Evolutionary conservation across 2,329 filamentous ascomycete species (phyloP).

Genomic region (Pseudodiploospora longispora): DNA sequence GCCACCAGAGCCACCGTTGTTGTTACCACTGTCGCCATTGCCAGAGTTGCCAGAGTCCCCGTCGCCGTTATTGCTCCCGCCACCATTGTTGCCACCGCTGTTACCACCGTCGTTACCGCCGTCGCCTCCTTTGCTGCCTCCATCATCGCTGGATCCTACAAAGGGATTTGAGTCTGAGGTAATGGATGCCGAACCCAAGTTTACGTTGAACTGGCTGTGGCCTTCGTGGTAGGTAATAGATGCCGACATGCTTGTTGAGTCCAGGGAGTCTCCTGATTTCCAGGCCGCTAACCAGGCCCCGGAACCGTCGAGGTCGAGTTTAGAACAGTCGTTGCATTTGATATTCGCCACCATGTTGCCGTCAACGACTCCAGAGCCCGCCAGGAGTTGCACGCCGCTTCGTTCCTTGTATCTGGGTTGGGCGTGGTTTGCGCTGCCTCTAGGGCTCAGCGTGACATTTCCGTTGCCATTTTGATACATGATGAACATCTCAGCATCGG

Average conservation of each 20-base stretch:
- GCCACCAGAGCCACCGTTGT: constrained; percentile 7
- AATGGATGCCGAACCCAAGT: constrained; percentile 40
- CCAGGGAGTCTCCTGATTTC: constrained; percentile 37
- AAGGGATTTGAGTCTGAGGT: constrained; percentile 46
- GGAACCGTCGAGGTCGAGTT: constrained; percentile 33
- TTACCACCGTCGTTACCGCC: constrained; percentile 10
- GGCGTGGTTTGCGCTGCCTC: constrained; percentile 38
- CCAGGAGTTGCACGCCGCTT: constrained; percentile 43
- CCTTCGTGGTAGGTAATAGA: constrained; percentile 39
- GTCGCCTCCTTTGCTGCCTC: constrained; percentile 1
- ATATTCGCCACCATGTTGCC: constrained; percentile 54
- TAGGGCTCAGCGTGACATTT: constrained; percentile 55
- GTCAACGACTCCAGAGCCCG: constrained; percentile 46
- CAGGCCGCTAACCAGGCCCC: constrained; percentile 48
- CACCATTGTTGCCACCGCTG: constrained; percentile 7
- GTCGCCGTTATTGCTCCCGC: constrained; percentile 8
- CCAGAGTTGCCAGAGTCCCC: neutral
- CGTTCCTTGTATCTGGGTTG: constrained; percentile 38
- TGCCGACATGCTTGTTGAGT: constrained; percentile 31
- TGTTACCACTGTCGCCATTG: constrained; percentile 3
- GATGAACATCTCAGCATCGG: constrained; percentile 52
- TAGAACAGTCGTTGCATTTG: constrained; percentile 43
- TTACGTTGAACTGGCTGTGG: constrained; percentile 34
- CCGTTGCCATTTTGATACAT: constrained; percentile 50
- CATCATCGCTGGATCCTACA: constrained; percentile 13